A percentile compares a stretch with the other conserved stretches of the same genome.
Evolutionary conservation across 129 eudicot genomes (phyloP).

Genomic region (Pseudognaphalium luteoalbum): DNA sequence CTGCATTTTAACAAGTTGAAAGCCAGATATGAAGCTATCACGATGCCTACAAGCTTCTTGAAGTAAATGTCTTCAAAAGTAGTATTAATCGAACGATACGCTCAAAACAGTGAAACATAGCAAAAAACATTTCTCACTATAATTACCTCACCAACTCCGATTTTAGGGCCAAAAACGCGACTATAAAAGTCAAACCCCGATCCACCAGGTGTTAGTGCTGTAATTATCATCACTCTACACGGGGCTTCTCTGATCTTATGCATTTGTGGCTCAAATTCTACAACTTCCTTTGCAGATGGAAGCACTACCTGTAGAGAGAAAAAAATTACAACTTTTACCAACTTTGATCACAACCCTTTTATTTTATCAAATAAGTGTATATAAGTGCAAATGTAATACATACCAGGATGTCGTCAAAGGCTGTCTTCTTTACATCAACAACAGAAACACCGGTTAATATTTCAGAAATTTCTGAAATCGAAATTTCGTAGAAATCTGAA

Average conservation of each 20-base stretch:
- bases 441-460: too few species aligned
- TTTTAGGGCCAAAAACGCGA: conserved; percentile 74
- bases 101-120: background rate
- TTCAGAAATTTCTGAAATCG: too few species aligned
- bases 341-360: background rate
- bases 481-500: too few species aligned
- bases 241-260: conserved; percentile 55
- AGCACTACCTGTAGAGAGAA: conserved; percentile 56
- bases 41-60: too few species aligned
- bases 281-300: conserved; percentile 57
- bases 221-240: conserved; percentile 57
- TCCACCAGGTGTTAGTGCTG: conserved; percentile 57
- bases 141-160: conserved; percentile 60
- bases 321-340: background rate
- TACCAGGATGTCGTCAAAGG: conserved; percentile 61
- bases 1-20: too few species aligned
- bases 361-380: background rate
- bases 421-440: conserved; percentile 54
- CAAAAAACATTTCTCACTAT: too few species aligned
- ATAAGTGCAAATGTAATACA: conserved; percentile 26
- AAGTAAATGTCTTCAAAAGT: too few species aligned
- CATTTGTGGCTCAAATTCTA: conserved; percentile 52
- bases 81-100: background rate
- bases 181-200: conserved; percentile 81
- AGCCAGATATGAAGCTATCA: too few species aligned